Evolutionary conservation across 2,329 filamentous ascomycete genomes (phyloP), one percentile per base, ranked within the genome.

Genomic region (Alternaria ethzedia): DNA sequence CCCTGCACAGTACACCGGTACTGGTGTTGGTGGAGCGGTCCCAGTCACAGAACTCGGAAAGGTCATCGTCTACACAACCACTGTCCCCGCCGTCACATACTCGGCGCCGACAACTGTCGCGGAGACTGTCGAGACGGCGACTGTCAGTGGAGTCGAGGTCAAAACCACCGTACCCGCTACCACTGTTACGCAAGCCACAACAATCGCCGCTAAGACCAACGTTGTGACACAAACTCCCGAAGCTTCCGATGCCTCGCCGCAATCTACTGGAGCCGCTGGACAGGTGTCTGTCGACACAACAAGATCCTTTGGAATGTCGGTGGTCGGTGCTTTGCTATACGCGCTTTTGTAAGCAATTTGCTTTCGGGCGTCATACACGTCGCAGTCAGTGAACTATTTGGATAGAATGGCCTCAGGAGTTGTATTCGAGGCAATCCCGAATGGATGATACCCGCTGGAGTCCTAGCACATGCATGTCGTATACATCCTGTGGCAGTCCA

Each of bases 21-120:
- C 77, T 1, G 84, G 84, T 13, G 79, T 83, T 3, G 84, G 83
- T 7, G 79, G 74, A 17, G 83, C 83, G 0, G 82, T 86, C 44
- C 83, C 84, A 0, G 78, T 78, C 0, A 81, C 78, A 9, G 80
- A 78, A 47, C 71, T 86, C 10, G 84, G 82, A 15, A 78, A 75
- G 11, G 59, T 79, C 10, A 65, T 80, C 5, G 78, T 79, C 0
- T 70, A 76, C 28, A 82, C 75, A 2, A 79, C 77, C 6, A 76
- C 73, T 0, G 68, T 78, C 32, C 64, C 71, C 6, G 71, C 71
- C 25, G 72, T 70, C 1, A 76, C 73, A 1, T 70, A 75, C 47
- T 70, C 73, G 3, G 71, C 59, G 10, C 69, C 70, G 6, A 77
- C 69, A 10, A 69, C 66, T n/a, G 43, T 72, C 15, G 61, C 73